Conservation (phyloP, 2,329 filamentous ascomycete species). For the Blastomyces silverae region DNA sequence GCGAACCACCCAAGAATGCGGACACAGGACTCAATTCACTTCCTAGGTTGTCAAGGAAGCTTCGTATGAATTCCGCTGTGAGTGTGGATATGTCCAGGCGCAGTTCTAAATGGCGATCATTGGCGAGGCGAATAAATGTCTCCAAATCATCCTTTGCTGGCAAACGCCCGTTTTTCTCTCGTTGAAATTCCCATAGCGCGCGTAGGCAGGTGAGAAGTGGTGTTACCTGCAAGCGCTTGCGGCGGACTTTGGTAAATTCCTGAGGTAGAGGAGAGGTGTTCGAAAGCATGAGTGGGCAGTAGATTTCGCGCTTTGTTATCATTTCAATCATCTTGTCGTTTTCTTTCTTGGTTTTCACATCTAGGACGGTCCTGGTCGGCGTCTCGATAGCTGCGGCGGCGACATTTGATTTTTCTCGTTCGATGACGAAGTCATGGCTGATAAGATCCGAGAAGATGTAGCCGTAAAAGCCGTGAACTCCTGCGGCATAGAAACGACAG, state of each 20-base stretch:
- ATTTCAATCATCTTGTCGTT: slow-evolving; percentile 71
- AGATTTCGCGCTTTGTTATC: slow-evolving; percentile 85
- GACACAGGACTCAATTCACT: slow-evolving; percentile 80
- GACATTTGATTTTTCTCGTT: slow-evolving; percentile 74
- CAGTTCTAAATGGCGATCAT: slow-evolving; percentile 68
- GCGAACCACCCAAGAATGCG: slow-evolving; percentile 79
- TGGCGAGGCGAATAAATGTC: slow-evolving; percentile 69
- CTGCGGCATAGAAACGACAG: slow-evolving; percentile 81
- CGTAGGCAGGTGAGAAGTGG: slow-evolving; percentile 79
- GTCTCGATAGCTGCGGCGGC: slow-evolving; percentile 60
- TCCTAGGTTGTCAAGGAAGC: slow-evolving; percentile 79
- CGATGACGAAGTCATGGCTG: slow-evolving; percentile 80
- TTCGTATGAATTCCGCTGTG: slow-evolving; percentile 64
- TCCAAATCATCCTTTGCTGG: slow-evolving; percentile 61
- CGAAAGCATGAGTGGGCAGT: slow-evolving; percentile 80
- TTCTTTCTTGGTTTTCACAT: slow-evolving; percentile 61
- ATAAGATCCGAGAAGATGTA: slow-evolving; percentile 94
- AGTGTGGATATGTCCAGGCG: slow-evolving; percentile 62
- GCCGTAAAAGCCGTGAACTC: slow-evolving; percentile 82
- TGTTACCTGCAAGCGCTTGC: slow-evolving; percentile 65
- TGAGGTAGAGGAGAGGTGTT: slow-evolving; percentile 70
- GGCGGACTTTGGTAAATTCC: slow-evolving; percentile 61
- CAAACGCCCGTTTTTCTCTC: slow-evolving; percentile 48
- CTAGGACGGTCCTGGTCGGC: slow-evolving; percentile 66
- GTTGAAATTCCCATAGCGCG: slow-evolving; percentile 82